Evolutionary conservation across 177 flowering plant genomes (phyloP), one percentile per base, ranked within the genome.

Genomic region (Tripterygium wilfordii): DNA sequence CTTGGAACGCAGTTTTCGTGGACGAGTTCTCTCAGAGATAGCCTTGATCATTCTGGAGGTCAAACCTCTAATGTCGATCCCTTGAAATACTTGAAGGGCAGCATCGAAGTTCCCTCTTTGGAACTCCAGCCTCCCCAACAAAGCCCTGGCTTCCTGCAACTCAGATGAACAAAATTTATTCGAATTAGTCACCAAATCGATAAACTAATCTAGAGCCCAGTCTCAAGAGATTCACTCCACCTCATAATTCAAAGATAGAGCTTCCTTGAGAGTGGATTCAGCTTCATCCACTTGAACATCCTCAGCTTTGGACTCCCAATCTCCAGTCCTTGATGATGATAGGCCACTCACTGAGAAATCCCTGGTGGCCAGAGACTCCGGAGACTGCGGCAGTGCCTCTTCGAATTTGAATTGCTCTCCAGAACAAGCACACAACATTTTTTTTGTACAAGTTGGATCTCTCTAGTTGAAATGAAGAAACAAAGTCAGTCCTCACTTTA

Each of bases 371-470:
- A 92, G 66, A 0, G 98, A 91, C 55, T 83, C 92, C 32, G 96
- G 96, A 2, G 98, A 88, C 47, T 65, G 77, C 6, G 98, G 88
- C 0, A 29, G 45, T 42, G 70, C 72, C 38, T 88, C 96, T 40
- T 92, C 98, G 17, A 88, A 75, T 60, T 76, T 88, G 72, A 83
- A 86, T 53, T 86, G 96, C 79, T 92, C 96, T 5, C 98, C 94
- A 3, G 98, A 92, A 68, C 98, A 92, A 69, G 98, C 91, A 60
- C 96, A 92, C 94, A 92, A 47, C 98, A 92, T 88, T 29, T 62
- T 79, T 32, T 47, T 30, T 30, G 5, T n/a, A 46, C 24, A 37
- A 47, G 56, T 10, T 42, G 23, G 13, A 51, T 47, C 9, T 41
- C 36, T 15, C 27, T 30, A n/a, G 22, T 14, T 8, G 21, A 47